Conservation (phyloP, 148 eudicot species). For the Rhododendron mucronatum region DNA sequence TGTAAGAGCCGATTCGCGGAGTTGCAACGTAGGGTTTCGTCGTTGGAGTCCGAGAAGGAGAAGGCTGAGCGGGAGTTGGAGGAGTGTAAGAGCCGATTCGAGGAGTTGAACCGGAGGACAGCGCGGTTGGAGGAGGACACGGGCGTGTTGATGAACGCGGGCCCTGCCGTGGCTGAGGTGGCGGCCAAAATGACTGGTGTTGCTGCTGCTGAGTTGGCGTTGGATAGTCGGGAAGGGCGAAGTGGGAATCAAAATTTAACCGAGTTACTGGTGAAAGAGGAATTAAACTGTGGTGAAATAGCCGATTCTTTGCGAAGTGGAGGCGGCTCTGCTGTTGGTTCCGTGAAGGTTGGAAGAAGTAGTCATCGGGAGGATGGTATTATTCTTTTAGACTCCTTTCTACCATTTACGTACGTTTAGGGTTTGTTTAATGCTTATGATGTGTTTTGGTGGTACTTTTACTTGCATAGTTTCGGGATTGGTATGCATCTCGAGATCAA, state of each 20-base stretch:
- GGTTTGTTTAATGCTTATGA: neutral
- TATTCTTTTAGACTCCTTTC: neutral
- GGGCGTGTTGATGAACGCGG: neutral
- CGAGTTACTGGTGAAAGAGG: neutral
- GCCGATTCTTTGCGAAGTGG: neutral
- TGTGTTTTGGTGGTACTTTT: neutral
- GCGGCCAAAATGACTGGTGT: neutral
- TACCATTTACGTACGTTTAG: neutral
- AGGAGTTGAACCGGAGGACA: neutral
- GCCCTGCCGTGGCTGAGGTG: neutral
- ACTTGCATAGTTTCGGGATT: neutral
- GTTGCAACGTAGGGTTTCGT: neutral
- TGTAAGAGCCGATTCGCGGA: neutral
- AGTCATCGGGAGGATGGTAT: neutral
- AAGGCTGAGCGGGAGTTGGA: neutral
- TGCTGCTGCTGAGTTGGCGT: neutral
- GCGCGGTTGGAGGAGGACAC: neutral
- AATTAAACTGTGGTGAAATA: neutral
- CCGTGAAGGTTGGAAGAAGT: neutral
- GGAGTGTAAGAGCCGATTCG: neutral
- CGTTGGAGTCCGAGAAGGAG: neutral
- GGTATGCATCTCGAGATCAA: neutral
- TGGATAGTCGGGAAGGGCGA: neutral
- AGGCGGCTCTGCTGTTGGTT: neutral
- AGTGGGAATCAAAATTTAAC: neutral